Conservation (phyloP, 169 alveolate genomes). For the Cryptosporidium ubiquitum region DNA sequence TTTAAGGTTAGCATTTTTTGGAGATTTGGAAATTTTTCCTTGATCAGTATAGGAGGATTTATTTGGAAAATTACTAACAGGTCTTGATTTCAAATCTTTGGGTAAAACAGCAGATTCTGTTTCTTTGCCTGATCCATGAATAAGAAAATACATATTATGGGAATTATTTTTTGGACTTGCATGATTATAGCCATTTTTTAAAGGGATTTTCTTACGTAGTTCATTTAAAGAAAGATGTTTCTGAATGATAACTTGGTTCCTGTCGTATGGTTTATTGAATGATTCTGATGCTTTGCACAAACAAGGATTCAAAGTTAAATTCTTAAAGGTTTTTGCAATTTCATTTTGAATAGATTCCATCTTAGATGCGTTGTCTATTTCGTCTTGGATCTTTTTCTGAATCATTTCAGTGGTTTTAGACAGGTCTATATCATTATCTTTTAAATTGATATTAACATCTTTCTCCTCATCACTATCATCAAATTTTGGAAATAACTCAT, state of each 20-base stretch:
- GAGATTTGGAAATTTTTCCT: background rate
- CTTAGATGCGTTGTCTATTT: conserved; percentile 4
- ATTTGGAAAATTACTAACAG: background rate
- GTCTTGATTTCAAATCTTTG: background rate
- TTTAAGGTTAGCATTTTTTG: background rate
- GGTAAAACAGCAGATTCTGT: background rate
- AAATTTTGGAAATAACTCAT: background rate
- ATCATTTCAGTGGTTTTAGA: background rate
- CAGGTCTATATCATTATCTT: too few relatives aligned
- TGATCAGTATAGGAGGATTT: background rate
- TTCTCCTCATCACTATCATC: background rate
- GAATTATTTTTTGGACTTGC: conserved; percentile 26
- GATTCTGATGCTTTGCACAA: background rate
- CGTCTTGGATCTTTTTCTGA: conserved; percentile 2
- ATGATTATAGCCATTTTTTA: background rate
- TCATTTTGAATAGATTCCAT: conserved; percentile 7
- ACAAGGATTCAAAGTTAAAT: conserved; percentile 2
- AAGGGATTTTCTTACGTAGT: background rate
- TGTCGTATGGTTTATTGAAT: background rate
- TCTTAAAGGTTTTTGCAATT: conserved; percentile 16
- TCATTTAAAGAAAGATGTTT: background rate
- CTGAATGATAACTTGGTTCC: background rate
- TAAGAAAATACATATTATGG: conserved; percentile 2
- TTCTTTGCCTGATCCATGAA: conserved; percentile 16
- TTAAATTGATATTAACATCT: background rate